A percentile compares a stretch with the other conserved stretches of the same genome.
phyloP scores from a whole-genome alignment of 192 early-diverging fungal species.

The Coemansia sp. region DNA sequence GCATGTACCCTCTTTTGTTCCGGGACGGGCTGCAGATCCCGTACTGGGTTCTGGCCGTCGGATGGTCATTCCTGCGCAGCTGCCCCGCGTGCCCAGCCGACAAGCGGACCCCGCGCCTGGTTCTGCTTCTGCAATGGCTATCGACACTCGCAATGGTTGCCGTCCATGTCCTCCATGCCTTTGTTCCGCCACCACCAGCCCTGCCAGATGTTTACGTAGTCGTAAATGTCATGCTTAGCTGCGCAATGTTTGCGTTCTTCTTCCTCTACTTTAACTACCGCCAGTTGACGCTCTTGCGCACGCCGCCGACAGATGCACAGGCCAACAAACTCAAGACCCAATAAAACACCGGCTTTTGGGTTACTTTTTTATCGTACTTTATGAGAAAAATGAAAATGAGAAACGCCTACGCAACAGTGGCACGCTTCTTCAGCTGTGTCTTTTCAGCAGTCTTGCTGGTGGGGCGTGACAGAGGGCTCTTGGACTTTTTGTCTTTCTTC shows the following conservation, averaged over 20 bases:
- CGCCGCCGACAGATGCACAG: neutral
- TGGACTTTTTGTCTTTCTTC: conserved; percentile 23
- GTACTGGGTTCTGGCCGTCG: conserved; percentile 63
- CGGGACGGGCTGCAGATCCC: conserved; percentile 72
- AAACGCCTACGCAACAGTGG: conserved; percentile 7
- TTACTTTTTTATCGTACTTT: neutral
- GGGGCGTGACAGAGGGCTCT: conserved; percentile 34
- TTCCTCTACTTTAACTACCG: conserved; percentile 77
- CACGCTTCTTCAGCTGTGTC: conserved; percentile 22
- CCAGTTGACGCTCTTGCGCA: conserved; percentile 29
- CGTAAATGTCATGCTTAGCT: conserved; percentile 70
- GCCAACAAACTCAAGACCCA: conserved; percentile 40
- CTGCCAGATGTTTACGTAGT: conserved; percentile 85
- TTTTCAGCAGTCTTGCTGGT: conserved; percentile 18
- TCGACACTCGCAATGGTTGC: conserved; percentile 48
- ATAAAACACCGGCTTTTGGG: conserved; percentile 5
- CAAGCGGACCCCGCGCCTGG: conserved; percentile 11
- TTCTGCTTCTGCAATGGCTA: conserved; percentile 29
- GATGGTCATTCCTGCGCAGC: conserved; percentile 75
- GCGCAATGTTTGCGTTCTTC: conserved; percentile 65
- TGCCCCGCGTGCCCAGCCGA: conserved; percentile 34
- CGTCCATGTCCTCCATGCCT: conserved; percentile 62
- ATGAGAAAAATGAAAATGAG: neutral
- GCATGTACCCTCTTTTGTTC: conserved; percentile 85
- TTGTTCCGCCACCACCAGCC: conserved; percentile 62